Base-by-base conservation (phyloP, 2,329 filamentous ascomycete genomes). In the Geosmithia flava region DNA sequence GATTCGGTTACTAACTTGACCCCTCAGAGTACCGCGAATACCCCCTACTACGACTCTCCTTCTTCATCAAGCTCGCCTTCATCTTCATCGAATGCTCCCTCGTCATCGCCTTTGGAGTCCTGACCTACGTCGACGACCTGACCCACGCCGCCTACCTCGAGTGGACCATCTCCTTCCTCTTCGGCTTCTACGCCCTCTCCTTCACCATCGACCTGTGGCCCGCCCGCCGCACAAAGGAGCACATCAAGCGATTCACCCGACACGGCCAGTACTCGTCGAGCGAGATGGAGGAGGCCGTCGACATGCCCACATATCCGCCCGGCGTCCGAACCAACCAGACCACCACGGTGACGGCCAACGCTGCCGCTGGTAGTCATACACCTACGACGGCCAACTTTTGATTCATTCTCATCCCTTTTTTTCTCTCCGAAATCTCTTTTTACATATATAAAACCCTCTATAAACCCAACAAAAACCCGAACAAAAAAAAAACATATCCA, bases 171-270 rank as follows among this genome's bases (percentile, higher is more conserved):
- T 79, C 88, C 30, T 81, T 95, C 59, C 73, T 95, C 59, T 96
- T 90, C 68, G 87, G 85, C 47, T 84, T 90, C 59, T 97, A 95
- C 68, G 74, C 94, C 52, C 76, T 91, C 53, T 88, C 84, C 52
- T 97, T 95, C 70, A 76, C 84, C 58, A 74, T 96, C 61, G 91
- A 98, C 67, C 79, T 98, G 46, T 74, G 86, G 53, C 93, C 93
- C 0, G 87, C 87, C 11, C 71, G 85, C 2, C 71, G 76, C 52
- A 85, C 80, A 11, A 78, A 75, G 49, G 46, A 49, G 7, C 58
- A 49, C 20, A 50, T 53, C 19, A 49, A 55, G 17, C 57, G 64
- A 37, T 66, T 61, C 20, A 50, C 53, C 3, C 67, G 64, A 51
- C 51, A 55, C 13, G 27, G 17, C 27, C 50, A 40, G 16, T 46